Evolutionary conservation across 805 yeast genomes (phyloP).

Genomic region (Yueomyces sinensis): DNA sequence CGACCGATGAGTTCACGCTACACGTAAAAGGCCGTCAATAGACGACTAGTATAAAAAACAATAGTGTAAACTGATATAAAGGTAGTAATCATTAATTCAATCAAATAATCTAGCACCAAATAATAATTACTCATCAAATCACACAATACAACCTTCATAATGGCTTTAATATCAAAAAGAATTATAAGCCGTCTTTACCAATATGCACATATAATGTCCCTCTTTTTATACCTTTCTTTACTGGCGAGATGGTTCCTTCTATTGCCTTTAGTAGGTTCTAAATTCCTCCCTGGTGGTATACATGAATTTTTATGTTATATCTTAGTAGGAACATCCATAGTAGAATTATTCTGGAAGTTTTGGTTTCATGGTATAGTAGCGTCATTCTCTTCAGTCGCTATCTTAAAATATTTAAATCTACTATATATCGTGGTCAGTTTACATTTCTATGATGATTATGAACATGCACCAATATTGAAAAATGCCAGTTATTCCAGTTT

Average conservation of each 20-base stretch:
- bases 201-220: conserved; percentile 15
- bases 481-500: conserved; percentile 20
- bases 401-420: conserved; percentile 17
- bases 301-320: conserved; percentile 41
- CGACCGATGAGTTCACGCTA: too few relatives aligned
- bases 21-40: too few relatives aligned
- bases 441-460: conserved; percentile 23
- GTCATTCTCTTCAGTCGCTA: conserved; percentile 8
- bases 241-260: conserved; percentile 36
- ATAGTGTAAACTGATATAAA: too few relatives aligned
- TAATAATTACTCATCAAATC: too few relatives aligned
- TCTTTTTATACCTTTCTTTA: conserved; percentile 16
- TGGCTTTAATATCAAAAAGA: not conserved
- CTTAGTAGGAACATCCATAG: conserved; percentile 10
- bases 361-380: conserved; percentile 11
- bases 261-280: conserved; percentile 50
- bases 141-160: too few relatives aligned
- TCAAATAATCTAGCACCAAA: too few relatives aligned
- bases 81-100: too few relatives aligned
- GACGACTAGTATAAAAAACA: too few relatives aligned
- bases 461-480: conserved; percentile 19
- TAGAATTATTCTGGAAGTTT: conserved; percentile 16
- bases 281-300: conserved; percentile 57
- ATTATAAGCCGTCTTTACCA: conserved; percentile 14
- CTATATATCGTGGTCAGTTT: conserved; percentile 16